Percentiles rank a stretch among this genome's conserved stretches.
Evolutionary conservation across 768 basidiomycete species (phyloP).

Genomic region (Phylloporus rhodoxanthus): DNA sequence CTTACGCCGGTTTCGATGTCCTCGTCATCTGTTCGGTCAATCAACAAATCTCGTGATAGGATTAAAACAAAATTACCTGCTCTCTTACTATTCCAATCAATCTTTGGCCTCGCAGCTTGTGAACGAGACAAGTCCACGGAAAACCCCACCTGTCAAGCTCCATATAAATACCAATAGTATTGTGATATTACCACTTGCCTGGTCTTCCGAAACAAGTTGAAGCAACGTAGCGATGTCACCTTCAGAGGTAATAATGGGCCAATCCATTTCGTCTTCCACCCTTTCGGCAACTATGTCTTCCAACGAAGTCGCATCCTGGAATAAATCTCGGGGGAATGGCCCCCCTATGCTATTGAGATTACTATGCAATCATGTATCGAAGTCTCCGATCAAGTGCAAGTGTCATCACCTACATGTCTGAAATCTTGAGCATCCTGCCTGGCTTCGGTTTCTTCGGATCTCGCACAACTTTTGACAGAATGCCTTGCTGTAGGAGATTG

Average conservation of each 20-base stretch:
- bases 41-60: conserved; percentile 1
- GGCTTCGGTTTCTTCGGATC: conserved; percentile 60
- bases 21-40: conserved; percentile 59
- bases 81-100: conserved; percentile 89
- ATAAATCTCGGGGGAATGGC: conserved; percentile 54
- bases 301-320: conserved; percentile 63
- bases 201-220: conserved; percentile 76
- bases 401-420: conserved; percentile 47
- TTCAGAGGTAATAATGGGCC: conserved; percentile 75
- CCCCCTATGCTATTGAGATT: conserved; percentile 68
- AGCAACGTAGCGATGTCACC: conserved; percentile 76
- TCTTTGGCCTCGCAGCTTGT: conserved; percentile 44
- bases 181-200: conserved; percentile 38
- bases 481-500: conserved; percentile 56
- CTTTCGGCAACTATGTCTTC: conserved; percentile 49
- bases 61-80: conserved; percentile 46
- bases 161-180: background rate
- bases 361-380: conserved; percentile 31
- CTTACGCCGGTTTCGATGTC: conserved; percentile 69
- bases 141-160: conserved; percentile 55
- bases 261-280: conserved; percentile 59
- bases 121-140: conserved; percentile 60
- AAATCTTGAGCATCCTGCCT: conserved; percentile 71
- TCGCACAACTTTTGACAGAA: conserved; percentile 60
- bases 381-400: background rate